Percentiles rank a stretch among this genome's conserved stretches.
Evolutionary conservation across 352 stramenopile genomes (phyloP).

Genomic region (Globisporangium cystogenes): DNA sequence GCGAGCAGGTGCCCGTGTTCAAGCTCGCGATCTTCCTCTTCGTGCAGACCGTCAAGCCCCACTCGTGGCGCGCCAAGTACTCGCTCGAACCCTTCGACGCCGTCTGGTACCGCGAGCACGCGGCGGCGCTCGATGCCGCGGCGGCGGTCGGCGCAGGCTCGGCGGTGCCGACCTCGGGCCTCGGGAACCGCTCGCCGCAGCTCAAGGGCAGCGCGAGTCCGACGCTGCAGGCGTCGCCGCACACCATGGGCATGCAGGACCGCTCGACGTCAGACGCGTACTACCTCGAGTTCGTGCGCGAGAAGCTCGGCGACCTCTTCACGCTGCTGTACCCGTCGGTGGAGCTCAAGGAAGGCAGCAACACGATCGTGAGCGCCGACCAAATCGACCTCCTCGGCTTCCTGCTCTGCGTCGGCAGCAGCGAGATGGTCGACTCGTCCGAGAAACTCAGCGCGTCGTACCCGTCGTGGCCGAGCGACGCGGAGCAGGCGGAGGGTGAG

Average conservation of each 20-base stretch:
- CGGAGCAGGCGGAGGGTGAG: slow-evolving; percentile 12
- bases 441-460: slow-evolving; percentile 64
- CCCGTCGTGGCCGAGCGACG: slow-evolving; percentile 37
- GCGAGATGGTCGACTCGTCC: slow-evolving; percentile 43
- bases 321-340: slow-evolving; percentile 58
- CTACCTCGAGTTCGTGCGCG: slow-evolving; percentile 72
- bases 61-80: slow-evolving; percentile 71
- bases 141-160: slow-evolving; percentile 23
- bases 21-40: slow-evolving; percentile 79
- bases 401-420: slow-evolving; percentile 53
- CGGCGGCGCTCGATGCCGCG: slow-evolving; percentile 32
- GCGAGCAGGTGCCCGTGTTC: slow-evolving; percentile 58
- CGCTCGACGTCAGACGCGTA: slow-evolving; percentile 74
- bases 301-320: slow-evolving; percentile 77
- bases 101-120: slow-evolving; percentile 73
- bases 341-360: slow-evolving; percentile 40
- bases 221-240: slow-evolving; percentile 58
- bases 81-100: slow-evolving; percentile 74
- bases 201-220: slow-evolving; percentile 54
- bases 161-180: slow-evolving; percentile 4
- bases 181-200: slow-evolving; percentile 37
- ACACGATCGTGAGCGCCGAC: slow-evolving; percentile 47
- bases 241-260: slow-evolving; percentile 74
- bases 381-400: slow-evolving; percentile 75
- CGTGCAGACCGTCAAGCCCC: slow-evolving; percentile 73